Conservation (phyloP, 2,329 filamentous ascomycete species). For the Nemania sp. region DNA sequence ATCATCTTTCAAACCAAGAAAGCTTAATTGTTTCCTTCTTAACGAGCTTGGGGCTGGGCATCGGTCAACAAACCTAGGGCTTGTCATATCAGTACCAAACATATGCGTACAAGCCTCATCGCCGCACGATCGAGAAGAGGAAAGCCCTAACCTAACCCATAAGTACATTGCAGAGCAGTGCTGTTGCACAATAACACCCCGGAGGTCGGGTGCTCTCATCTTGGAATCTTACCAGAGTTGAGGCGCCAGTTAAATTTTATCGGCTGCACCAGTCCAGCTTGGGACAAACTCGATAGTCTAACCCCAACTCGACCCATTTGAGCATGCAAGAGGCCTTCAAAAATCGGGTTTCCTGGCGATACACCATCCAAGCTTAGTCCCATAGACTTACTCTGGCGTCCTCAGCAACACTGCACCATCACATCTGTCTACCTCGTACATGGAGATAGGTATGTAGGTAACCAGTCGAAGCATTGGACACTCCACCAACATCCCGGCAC, state of each 20-base stretch:
- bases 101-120: neutral
- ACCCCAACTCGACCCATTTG: neutral
- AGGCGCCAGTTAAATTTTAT: conserved; percentile 14
- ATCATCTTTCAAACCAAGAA: too few species aligned
- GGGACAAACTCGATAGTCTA: neutral
- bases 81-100: neutral
- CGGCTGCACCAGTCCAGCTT: conserved; percentile 7
- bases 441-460: neutral
- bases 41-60: conserved; percentile 1
- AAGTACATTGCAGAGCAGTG: too few species aligned
- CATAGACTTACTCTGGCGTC: too few species aligned
- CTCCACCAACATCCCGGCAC: conserved; percentile 29
- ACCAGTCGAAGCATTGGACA: conserved; percentile 4
- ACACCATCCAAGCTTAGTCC: conserved; percentile 8
- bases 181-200: neutral
- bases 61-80: conserved; percentile 9
- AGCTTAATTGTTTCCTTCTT: neutral
- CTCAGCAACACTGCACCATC: neutral
- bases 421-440: neutral
- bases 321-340: neutral
- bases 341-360: neutral
- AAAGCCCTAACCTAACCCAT: too few species aligned
- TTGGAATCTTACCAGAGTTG: neutral
- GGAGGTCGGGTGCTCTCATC: neutral
- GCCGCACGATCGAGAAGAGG: neutral